These are phyloP conservation scores for Canna indica DNA, from an alignment of 176 grass and related monocot genomes.

Conservation along the genomic window DNA sequence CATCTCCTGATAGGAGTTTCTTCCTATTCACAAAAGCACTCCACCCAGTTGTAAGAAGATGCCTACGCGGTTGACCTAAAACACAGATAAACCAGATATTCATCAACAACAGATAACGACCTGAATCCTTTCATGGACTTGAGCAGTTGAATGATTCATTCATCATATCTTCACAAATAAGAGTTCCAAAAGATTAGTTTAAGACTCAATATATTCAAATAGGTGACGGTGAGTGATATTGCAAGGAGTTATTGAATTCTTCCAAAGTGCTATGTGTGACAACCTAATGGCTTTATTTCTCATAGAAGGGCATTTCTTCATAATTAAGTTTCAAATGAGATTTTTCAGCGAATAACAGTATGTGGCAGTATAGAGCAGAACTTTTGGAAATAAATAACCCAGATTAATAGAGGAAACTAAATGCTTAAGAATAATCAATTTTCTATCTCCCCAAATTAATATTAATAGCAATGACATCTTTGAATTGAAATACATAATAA, in stretches of 20 bases:
- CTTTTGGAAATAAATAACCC: no score
- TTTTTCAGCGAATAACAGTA: neutral
- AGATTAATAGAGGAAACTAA: neutral
- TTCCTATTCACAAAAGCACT: constrained; percentile 98
- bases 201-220: no score
- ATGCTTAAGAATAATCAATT: neutral
- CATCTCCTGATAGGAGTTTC: constrained; percentile 86
- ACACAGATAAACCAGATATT: constrained; percentile 7
- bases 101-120: neutral
- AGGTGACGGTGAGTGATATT: no score
- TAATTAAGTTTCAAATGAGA: neutral
- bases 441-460: neutral
- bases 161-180: neutral
- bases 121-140: neutral
- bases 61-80: constrained; percentile 93
- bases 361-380: neutral
- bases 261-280: no score
- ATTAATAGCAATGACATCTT: no score
- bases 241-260: no score
- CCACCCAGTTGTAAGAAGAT: constrained; percentile 98
- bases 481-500: no score
- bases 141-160: neutral
- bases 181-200: neutral
- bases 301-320: neutral
- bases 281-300: no score